These are phyloP conservation scores for Coemansia sp. DNA, from an alignment of 192 early-diverging fungal genomes.

Conservation along the genomic window DNA sequence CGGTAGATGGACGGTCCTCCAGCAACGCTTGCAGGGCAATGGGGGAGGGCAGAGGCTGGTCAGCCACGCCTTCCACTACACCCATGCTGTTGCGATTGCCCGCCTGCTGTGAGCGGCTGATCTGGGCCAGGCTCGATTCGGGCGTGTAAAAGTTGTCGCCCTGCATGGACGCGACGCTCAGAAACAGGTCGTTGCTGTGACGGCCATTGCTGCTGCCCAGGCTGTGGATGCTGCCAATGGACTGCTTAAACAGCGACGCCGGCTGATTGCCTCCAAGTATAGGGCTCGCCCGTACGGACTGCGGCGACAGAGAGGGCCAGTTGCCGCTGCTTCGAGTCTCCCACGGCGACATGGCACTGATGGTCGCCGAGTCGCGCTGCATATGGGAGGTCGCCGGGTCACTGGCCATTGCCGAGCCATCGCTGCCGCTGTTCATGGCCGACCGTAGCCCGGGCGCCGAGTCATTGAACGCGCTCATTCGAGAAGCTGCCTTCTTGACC, in stretches of 20 bases:
- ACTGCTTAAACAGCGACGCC: slow-evolving; percentile 27
- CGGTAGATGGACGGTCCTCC: slow-evolving; percentile 29
- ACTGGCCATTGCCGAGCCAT: neutral
- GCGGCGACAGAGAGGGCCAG: too few species aligned
- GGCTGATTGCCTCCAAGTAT: slow-evolving; percentile 17
- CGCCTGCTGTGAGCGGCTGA: neutral
- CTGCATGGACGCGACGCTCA: slow-evolving; percentile 23
- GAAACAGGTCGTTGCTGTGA: slow-evolving; percentile 19
- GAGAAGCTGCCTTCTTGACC: neutral
- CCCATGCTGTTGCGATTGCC: neutral
- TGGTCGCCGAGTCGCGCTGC: slow-evolving; percentile 37
- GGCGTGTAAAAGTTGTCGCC: slow-evolving; percentile 31
- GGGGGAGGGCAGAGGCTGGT: neutral
- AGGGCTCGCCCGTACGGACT: too few species aligned
- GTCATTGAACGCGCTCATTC: slow-evolving; percentile 43
- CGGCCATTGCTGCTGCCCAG: too few species aligned
- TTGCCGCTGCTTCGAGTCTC: slow-evolving; percentile 3
- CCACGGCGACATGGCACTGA: slow-evolving; percentile 19
- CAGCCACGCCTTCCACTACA: neutral
- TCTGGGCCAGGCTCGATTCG: slow-evolving; percentile 35
- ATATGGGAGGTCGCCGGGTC: slow-evolving; percentile 1
- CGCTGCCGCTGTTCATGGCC: too few species aligned
- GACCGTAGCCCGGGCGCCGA: neutral
- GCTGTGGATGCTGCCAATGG: slow-evolving; percentile 10
- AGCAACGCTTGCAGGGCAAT: neutral